Evolutionary conservation across 23 red algal species (phyloP).

Genomic region (Gracilaria domingensis): DNA sequence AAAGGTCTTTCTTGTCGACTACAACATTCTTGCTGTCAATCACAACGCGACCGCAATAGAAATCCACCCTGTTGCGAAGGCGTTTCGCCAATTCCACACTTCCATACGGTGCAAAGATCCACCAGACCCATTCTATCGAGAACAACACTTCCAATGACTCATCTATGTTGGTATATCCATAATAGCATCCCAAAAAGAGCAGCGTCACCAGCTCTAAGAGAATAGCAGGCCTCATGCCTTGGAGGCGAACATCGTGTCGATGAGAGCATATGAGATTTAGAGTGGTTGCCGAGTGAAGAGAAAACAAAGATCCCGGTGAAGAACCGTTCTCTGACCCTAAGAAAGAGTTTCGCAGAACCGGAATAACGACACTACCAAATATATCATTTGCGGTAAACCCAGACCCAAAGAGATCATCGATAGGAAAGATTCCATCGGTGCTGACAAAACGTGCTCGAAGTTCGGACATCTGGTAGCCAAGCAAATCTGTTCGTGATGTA

Average conservation of each 20-base stretch:
- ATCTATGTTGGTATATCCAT: conserved; percentile 17
- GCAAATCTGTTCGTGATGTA: neutral
- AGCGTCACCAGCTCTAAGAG: conserved; percentile 47
- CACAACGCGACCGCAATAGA: conserved; percentile 24
- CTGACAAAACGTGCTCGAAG: conserved; percentile 1
- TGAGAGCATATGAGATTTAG: conserved; percentile 16
- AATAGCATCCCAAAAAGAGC: conserved; percentile 17
- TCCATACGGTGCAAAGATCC: conserved; percentile 46
- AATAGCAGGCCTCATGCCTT: conserved; percentile 42
- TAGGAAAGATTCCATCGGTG: conserved; percentile 10
- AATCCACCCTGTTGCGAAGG: conserved; percentile 36
- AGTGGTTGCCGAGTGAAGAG: conserved; percentile 1
- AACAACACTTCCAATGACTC: conserved; percentile 57
- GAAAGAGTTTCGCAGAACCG: conserved; percentile 38
- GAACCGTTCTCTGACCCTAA: neutral
- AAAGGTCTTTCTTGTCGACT: conserved; percentile 23
- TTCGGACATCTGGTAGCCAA: neutral
- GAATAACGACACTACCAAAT: conserved; percentile 50
- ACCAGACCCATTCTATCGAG: conserved; percentile 55
- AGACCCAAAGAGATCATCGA: conserved; percentile 30
- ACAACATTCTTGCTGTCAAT: neutral
- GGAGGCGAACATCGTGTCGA: conserved; percentile 32
- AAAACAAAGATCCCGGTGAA: conserved; percentile 12
- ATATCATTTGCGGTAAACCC: conserved; percentile 55
- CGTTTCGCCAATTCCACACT: conserved; percentile 40